A percentile compares a stretch with the other conserved stretches of the same genome.
These are phyloP conservation scores for Penicillium goetzii DNA, from an alignment of 495 filamentous ascomycete species.

Conservation along the genomic window DNA sequence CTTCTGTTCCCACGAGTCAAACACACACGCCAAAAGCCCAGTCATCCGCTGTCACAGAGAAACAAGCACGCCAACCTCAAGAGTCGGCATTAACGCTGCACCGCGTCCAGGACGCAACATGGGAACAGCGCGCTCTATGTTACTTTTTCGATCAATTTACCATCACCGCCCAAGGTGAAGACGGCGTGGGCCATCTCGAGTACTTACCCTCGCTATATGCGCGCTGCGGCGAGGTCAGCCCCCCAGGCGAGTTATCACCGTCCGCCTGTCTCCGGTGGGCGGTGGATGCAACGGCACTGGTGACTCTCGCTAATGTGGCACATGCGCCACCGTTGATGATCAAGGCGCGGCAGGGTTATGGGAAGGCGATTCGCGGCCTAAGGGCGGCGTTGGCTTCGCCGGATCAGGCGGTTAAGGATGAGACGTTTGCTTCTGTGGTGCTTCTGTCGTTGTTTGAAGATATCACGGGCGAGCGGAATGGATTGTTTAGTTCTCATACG, in stretches of 20 bases:
- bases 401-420: constrained; percentile 41
- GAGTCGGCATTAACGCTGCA: constrained; percentile 22
- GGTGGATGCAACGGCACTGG: constrained; percentile 46
- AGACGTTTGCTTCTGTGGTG: constrained; percentile 48
- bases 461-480: constrained; percentile 46
- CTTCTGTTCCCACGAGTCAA: constrained; percentile 16
- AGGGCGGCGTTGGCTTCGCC: constrained; percentile 36
- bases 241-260: constrained; percentile 16
- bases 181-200: constrained; percentile 37
- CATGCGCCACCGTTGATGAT: constrained; percentile 35
- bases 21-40: background rate
- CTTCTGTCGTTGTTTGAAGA: constrained; percentile 48
- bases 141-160: constrained; percentile 53
- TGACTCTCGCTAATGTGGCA: constrained; percentile 40
- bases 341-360: constrained; percentile 42
- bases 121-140: constrained; percentile 48
- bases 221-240: constrained; percentile 22
- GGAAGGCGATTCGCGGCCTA: constrained; percentile 39
- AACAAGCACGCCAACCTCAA: background rate
- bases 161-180: constrained; percentile 25
- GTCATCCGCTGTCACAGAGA: background rate
- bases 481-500: constrained; percentile 46
- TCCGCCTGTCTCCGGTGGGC: constrained; percentile 43
- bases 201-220: constrained; percentile 45
- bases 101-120: constrained; percentile 37